These are phyloP conservation scores for Penstemon davidsonii DNA, from an alignment of 257 asterid species.

Conservation along the genomic window DNA sequence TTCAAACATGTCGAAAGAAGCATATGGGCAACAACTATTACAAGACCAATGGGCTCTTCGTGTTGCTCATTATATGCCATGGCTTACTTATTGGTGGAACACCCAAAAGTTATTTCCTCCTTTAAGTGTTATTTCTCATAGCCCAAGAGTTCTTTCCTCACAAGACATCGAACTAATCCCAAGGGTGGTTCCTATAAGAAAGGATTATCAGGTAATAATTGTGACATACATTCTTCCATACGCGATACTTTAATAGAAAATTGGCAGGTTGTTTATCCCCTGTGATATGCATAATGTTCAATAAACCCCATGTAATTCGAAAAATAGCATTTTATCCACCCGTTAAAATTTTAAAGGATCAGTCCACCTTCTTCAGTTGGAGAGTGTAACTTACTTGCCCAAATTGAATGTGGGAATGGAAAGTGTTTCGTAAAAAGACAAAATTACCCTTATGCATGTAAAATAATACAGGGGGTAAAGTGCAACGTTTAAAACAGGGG, in stretches of 20 bases:
- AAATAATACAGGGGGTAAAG: no score
- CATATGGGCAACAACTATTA: constrained; percentile 36
- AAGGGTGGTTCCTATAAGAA: constrained; percentile 24
- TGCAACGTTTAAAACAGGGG: no score
- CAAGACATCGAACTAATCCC: constrained; percentile 57
- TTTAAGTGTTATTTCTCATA: constrained; percentile 34
- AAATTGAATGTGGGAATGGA: no score
- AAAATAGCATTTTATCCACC: no score
- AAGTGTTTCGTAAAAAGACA: no score
- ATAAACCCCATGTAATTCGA: no score
- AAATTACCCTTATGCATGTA: no score
- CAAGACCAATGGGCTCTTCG: constrained; percentile 74
- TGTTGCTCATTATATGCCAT: constrained; percentile 62
- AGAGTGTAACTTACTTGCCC: no score
- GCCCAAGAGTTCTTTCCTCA: constrained; percentile 37
- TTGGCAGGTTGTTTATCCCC: no score
- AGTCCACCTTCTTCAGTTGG: no score
- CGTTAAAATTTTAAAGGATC: no score
- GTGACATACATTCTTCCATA: not conserved
- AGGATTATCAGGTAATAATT: constrained; percentile 32
- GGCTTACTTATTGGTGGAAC: constrained; percentile 85
- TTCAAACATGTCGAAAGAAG: constrained; percentile 53
- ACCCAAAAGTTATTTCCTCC: constrained; percentile 62
- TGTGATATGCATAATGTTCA: no score
- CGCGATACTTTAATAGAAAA: not conserved